Evolutionary conservation across 768 basidiomycete genomes (phyloP).

Genomic region (Suillus subaureus): DNA sequence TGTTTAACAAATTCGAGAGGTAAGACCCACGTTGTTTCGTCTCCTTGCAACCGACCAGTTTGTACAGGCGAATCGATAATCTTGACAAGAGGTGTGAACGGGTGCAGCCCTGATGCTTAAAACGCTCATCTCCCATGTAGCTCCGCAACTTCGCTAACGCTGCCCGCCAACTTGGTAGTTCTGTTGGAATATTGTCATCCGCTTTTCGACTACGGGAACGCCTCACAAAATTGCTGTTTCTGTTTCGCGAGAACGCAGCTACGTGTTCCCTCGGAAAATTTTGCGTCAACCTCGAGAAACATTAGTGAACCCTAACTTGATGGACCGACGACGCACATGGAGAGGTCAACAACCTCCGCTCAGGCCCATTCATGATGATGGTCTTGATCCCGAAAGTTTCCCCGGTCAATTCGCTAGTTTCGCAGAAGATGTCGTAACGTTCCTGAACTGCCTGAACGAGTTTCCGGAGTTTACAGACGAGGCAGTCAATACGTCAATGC

Average conservation of each 20-base stretch:
- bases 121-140: constrained; percentile 28
- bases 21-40: constrained; percentile 21
- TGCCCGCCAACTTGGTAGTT: constrained; percentile 56
- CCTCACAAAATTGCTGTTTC: constrained; percentile 38
- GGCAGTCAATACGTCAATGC: constrained; percentile 50
- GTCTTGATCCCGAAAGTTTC: constrained; percentile 51
- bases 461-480: constrained; percentile 60
- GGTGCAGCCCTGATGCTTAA: constrained; percentile 2
- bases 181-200: constrained; percentile 58
- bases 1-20: constrained; percentile 52
- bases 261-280: constrained; percentile 55
- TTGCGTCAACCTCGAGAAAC: constrained; percentile 40
- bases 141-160: constrained; percentile 57
- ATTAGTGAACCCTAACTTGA: constrained; percentile 40
- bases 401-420: constrained; percentile 49
- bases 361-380: constrained; percentile 41
- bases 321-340: constrained; percentile 31
- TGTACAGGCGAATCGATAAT: constrained; percentile 44
- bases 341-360: constrained; percentile 39
- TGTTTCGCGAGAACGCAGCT: constrained; percentile 60
- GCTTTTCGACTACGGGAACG: constrained; percentile 54
- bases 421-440: constrained; percentile 52
- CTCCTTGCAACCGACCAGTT: constrained; percentile 10
- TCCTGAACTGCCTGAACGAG: constrained; percentile 55
- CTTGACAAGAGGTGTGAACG: constrained; percentile 48